A percentile compares a stretch with the other conserved stretches of the same genome.
Evolutionary conservation across 352 stramenopile genomes (phyloP).

Genomic region (Paralagenidium karlingii): DNA sequence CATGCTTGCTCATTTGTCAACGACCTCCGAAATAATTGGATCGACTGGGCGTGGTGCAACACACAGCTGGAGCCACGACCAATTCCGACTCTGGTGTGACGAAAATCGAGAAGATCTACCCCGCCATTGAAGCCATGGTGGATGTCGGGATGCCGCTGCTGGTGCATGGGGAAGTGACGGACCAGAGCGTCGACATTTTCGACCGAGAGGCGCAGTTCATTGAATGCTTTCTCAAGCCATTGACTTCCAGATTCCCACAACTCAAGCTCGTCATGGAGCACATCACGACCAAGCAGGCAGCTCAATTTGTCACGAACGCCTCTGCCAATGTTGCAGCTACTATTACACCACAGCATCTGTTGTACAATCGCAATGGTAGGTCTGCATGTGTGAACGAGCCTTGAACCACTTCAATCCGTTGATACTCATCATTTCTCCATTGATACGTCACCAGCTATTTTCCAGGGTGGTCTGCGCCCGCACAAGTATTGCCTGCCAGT

Average conservation of each 20-base stretch:
- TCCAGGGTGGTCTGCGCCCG: slow-evolving; percentile 91
- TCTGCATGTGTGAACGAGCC: neutral
- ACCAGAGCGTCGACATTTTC: slow-evolving; percentile 94
- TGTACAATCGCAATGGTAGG: slow-evolving; percentile 97
- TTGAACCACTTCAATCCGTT: too few relatives aligned
- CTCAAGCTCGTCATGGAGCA: slow-evolving; percentile 99
- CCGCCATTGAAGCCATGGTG: slow-evolving; percentile 65
- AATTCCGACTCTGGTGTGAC: slow-evolving; percentile 98
- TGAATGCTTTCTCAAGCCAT: slow-evolving; percentile 87
- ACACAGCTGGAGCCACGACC: slow-evolving; percentile 92
- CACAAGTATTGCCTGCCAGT: slow-evolving; percentile 99
- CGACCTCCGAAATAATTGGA: neutral
- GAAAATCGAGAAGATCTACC: slow-evolving; percentile 90
- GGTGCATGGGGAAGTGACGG: slow-evolving; percentile 95
- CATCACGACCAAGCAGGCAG: slow-evolving; percentile 95
- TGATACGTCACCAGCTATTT: slow-evolving; percentile 33
- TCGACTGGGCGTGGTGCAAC: neutral
- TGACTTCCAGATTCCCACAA: slow-evolving; percentile 87
- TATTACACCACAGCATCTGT: slow-evolving; percentile 98
- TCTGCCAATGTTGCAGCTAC: slow-evolving; percentile 91
- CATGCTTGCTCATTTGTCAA: neutral
- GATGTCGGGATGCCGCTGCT: slow-evolving; percentile 89
- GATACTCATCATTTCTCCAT: neutral
- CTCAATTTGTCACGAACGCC: slow-evolving; percentile 87
- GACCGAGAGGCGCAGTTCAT: slow-evolving; percentile 97